Conservation (phyloP, 495 filamentous ascomycete species). For the Penicillium turbatum region DNA sequence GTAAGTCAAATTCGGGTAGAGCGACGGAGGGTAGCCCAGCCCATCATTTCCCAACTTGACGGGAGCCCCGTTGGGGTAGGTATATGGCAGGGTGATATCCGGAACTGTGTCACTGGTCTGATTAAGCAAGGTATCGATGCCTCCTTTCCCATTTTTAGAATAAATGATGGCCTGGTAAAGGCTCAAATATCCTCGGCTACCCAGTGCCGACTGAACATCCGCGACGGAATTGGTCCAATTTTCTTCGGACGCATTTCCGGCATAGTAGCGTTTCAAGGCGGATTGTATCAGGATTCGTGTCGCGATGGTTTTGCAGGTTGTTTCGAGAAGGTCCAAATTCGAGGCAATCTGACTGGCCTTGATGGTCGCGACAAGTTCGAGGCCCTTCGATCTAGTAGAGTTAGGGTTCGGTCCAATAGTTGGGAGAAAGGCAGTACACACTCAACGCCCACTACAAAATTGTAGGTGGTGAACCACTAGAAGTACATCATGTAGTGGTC, state of each 20-base stretch:
- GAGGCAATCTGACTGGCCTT: constrained; percentile 78
- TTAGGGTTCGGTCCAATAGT: neutral
- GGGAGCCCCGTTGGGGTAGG: constrained; percentile 49
- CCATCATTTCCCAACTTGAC: constrained; percentile 55
- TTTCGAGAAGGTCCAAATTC: constrained; percentile 68
- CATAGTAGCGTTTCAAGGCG: constrained; percentile 58
- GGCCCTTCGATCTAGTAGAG: constrained; percentile 42
- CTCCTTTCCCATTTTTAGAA: constrained; percentile 55
- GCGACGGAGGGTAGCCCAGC: constrained; percentile 58
- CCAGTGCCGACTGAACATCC: constrained; percentile 62
- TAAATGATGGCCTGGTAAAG: constrained; percentile 64
- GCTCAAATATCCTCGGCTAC: constrained; percentile 38
- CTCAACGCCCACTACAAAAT: constrained; percentile 64
- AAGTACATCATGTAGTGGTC: neutral
- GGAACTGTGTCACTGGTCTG: constrained; percentile 48
- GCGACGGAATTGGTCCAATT: constrained; percentile 52
- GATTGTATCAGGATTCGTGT: constrained; percentile 65
- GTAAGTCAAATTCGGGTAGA: constrained; percentile 76
- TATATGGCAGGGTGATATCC: constrained; percentile 54
- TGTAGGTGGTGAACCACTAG: constrained; percentile 68
- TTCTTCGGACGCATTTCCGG: constrained; percentile 44
- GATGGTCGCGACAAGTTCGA: constrained; percentile 75
- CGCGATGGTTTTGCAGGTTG: constrained; percentile 59
- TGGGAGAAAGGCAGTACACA: constrained; percentile 25
- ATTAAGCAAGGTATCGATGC: constrained; percentile 51